Base-by-base conservation (phyloP, 2,329 filamentous ascomycete species). In the Trichoderma sp. region DNA sequence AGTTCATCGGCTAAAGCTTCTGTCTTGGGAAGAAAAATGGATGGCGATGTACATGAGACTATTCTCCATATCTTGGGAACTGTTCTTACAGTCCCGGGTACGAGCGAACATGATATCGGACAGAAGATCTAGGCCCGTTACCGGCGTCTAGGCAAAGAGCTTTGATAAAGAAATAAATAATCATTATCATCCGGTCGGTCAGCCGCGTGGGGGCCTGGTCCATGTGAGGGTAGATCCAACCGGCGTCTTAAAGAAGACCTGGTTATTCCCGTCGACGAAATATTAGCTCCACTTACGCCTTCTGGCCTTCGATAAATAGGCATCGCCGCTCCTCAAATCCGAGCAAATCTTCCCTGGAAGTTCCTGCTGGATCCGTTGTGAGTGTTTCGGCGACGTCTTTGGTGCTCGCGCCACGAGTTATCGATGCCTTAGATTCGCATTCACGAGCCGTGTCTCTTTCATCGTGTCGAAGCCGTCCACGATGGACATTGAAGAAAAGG, bases 221-320 rank as follows among this genome's bases (percentile, higher is more conserved):
- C 29, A 50, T 35, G 41, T 21, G 41, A 73, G 60, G 33, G 71
- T 14, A 65, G 41, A 73, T 65, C 56, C 18, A 56, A 35, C 21
- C 71, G 41, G 62, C 62, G 71, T 73, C n/a, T 45, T 27, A 60
- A 60, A 41, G 53, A 71, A 59, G 33, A 31, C 50, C 53, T 71
- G 60, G 60, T 73, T 73, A 73, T 73, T 73, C 60, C 71, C 71
- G 71, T 73, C 41, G 71, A 65, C 24, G 27, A 56, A 29, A 35
- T 12, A 53, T 65, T 73, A 56, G 62, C 71, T 73, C 71, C 71
- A 73, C 71, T 65, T 56, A 24, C 60, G 41, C 69, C 60, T 64
- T 73, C 41, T 21, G 1, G 29, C n/a, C 14, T 73, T 63, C 18
- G 59, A 73, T 73, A 73, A 56, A 73, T 38, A 27, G 59, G 60